Evolutionary conservation across 2,329 filamentous ascomycete genomes (phyloP).

Genomic region (Rhynchosporium agropyri): DNA sequence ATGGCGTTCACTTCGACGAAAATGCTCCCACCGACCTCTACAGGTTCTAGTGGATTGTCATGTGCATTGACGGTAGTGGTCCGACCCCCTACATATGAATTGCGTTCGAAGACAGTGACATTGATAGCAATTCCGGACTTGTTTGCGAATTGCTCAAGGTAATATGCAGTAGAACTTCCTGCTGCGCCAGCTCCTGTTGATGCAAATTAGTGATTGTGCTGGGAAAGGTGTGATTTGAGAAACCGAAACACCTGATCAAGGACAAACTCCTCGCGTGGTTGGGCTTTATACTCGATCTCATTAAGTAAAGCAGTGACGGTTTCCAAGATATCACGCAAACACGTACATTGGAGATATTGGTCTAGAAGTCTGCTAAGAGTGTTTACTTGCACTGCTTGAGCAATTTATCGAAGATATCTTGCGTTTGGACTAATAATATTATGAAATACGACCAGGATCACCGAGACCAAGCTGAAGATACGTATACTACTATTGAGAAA

Average conservation of each 20-base stretch:
- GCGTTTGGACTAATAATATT: too few species aligned
- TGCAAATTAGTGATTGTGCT: not conserved
- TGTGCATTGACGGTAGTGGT: conserved; percentile 82
- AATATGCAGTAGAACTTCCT: conserved; percentile 84
- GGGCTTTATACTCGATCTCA: too few species aligned
- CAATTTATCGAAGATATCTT: too few species aligned
- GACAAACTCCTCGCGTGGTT: too few species aligned
- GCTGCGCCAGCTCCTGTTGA: conserved; percentile 80
- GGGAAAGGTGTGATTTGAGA: not conserved
- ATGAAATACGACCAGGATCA: not conserved
- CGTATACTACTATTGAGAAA: not conserved
- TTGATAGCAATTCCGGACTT: conserved; percentile 63
- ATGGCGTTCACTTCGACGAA: conserved; percentile 87
- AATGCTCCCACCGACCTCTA: conserved; percentile 90
- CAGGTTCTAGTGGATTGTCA: conserved; percentile 63
- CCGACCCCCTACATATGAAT: conserved; percentile 77
- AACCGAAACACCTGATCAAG: not conserved
- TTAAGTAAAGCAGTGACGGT: too few species aligned
- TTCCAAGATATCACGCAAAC: too few species aligned
- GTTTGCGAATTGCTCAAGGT: conserved; percentile 72
- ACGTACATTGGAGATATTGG: too few species aligned
- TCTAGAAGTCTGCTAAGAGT: too few species aligned
- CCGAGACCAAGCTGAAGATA: not conserved
- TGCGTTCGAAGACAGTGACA: conserved; percentile 86
- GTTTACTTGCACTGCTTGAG: too few species aligned